Percentiles rank a stretch among this genome's conserved stretches.
phyloP scores from a whole-genome alignment of 257 asterid genomes.

The Nicotiana attenuata region DNA sequence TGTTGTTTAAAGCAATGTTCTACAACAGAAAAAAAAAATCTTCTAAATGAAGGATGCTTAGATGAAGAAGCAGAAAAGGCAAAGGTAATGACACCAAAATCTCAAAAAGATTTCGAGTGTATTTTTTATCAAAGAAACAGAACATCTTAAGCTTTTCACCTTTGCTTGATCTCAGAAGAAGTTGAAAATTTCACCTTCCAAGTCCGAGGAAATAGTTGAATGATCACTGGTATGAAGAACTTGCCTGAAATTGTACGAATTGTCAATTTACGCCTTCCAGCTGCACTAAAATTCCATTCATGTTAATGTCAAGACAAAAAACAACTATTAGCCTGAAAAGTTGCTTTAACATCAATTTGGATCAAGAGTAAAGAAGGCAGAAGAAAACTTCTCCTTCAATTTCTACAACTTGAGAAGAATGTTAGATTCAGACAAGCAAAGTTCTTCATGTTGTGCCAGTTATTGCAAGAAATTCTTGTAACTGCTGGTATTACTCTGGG shows the following conservation, averaged over 20 bases:
- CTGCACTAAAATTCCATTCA: not conserved
- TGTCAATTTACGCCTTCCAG: not conserved
- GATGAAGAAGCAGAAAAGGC: no score
- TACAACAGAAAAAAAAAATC: no score
- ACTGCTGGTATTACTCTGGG: conserved; percentile 13
- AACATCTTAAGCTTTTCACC: no score
- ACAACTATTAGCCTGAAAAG: not conserved
- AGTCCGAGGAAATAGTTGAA: not conserved
- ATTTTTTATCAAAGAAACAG: no score
- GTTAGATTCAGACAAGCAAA: conserved; percentile 20
- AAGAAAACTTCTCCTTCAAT: conserved; percentile 32
- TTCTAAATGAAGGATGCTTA: not conserved
- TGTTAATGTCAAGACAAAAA: not conserved
- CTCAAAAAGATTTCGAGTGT: no score
- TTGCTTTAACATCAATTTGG: not conserved
- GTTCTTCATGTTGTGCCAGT: conserved; percentile 23
- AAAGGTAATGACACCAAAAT: no score
- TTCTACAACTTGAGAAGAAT: conserved; percentile 32
- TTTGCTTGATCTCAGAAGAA: no score
- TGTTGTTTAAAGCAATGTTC: not conserved
- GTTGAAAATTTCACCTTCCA: not conserved
- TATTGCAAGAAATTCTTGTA: conserved; percentile 38
- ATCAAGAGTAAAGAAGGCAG: not conserved
- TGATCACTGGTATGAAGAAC: conserved; percentile 5
- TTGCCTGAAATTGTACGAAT: conserved; percentile 18